phyloP scores from a whole-genome alignment of 306 rosid species.

The Rosa persica region DNA sequence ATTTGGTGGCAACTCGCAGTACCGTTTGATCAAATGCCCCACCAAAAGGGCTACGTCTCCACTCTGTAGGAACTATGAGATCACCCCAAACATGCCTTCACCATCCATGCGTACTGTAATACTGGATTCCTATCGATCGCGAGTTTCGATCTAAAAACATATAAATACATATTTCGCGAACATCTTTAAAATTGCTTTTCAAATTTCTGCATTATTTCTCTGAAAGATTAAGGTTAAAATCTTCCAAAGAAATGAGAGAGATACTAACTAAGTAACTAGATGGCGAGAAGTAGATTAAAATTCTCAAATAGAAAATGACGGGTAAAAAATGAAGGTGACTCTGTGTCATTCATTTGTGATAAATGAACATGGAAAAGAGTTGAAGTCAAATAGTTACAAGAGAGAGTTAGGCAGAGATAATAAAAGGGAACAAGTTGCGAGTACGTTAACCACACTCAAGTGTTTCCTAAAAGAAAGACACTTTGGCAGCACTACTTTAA shows the following conservation, averaged over 20 bases:
- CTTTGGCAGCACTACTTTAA: constrained; percentile 14
- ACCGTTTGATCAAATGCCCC: neutral
- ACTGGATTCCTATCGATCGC: no score
- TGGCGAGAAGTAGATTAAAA: no score
- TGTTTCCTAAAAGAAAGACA: constrained; percentile 33
- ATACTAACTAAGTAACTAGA: no score
- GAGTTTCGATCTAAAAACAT: no score
- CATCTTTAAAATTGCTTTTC: no score
- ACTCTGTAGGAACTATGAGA: neutral
- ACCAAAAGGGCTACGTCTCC: neutral
- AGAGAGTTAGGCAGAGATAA: neutral
- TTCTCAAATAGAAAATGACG: neutral
- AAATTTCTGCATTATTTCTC: no score
- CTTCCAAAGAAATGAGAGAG: no score
- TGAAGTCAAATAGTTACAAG: neutral
- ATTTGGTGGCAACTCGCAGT: neutral
- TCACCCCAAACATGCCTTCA: neutral
- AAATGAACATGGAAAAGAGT: neutral
- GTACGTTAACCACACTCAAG: constrained; percentile 30
- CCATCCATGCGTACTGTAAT: neutral
- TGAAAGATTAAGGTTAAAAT: no score
- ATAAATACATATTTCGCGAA: no score
- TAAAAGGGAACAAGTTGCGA: neutral
- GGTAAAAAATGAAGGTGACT: neutral
- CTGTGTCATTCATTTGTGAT: neutral